phyloP scores from a whole-genome alignment of 352 stramenopile genomes.

The Phytopythium boreale region DNA sequence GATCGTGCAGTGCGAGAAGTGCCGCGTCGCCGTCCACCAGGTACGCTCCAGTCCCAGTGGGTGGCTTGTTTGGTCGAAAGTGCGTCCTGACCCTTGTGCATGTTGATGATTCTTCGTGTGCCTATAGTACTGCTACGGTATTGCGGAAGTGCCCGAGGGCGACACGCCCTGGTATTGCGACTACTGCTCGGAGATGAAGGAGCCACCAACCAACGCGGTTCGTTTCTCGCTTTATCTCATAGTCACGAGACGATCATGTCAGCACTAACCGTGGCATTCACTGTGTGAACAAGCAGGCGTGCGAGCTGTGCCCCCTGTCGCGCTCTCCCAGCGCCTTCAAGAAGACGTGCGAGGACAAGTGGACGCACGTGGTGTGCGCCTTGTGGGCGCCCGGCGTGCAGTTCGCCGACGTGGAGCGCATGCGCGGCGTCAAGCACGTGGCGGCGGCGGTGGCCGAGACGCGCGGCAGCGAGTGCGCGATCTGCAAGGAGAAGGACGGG shows the following conservation, averaged over 20 bases:
- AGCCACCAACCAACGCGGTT: conserved; percentile 47
- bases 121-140: conserved; percentile 84
- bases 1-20: conserved; percentile 88
- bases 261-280: background rate
- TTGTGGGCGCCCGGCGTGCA: conserved; percentile 83
- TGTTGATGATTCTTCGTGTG: conserved; percentile 8
- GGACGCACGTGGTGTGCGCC: conserved; percentile 86
- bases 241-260: conserved; percentile 4
- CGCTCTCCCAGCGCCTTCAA: conserved; percentile 75
- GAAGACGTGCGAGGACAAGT: conserved; percentile 74
- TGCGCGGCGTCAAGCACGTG: conserved; percentile 80
- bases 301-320: conserved; percentile 74
- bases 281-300: conserved; percentile 33
- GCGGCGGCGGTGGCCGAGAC: conserved; percentile 63
- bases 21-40: conserved; percentile 80
- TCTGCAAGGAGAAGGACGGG: conserved; percentile 67
- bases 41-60: conserved; percentile 21
- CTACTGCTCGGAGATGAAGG: conserved; percentile 50
- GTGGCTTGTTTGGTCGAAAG: background rate
- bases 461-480: conserved; percentile 46
- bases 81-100: background rate
- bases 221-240: conserved; percentile 9
- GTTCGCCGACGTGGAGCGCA: conserved; percentile 82
- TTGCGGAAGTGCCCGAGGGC: conserved; percentile 72
- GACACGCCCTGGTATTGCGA: conserved; percentile 87